Base-by-base conservation (phyloP, 1,284 basidiomycete genomes). In the Fistulinella staudtii region DNA sequence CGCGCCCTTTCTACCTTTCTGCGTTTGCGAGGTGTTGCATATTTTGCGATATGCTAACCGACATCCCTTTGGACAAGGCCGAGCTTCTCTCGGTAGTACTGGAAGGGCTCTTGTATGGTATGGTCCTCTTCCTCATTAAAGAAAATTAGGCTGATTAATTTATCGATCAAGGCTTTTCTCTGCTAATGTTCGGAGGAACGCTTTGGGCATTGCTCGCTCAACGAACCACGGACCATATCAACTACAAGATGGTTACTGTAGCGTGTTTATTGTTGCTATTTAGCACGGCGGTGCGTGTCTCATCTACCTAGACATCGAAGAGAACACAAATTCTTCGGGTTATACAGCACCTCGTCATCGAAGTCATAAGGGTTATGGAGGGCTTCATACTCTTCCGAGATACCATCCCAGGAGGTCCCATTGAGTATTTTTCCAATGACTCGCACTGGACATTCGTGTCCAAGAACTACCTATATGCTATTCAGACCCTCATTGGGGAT, bases 401-500 rank as follows among this genome's bases (percentile, higher is more conserved):
- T n/a, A 31, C 31, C 3, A 34, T 21, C 25, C 41, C 31, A 5
- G 39, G 39, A 23, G 53, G 51, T 10, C 36, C 53, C 10, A 14
- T 21, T n/a, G 41, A 11, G 3, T 66, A 44, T 44, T 62, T 65
- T 36, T 49, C 38, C 0, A 47, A 54, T 33, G 41, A 54, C 9
- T 54, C 63, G 3, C 45, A 59, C 4, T 44, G 48, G 28, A 64
- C 60, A 5, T 64, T 55, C 30, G 49, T 58, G n/a, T 50, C 43
- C 30, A 64, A 63, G 41, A 58, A 50, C 37, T 50, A 50, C 3
- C 41, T 63, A 5, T 65, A 56, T 41, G 51, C 56, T 23, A 39
- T 42, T 2, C 62, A 66, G 36, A 65, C 63, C 1, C 52, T 65
- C 17, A 52, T 64, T 29, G 57, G 61, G 2, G 63, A 66, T 28